Conservation (phyloP, 2,329 filamentous ascomycete species). For the Botryotinia calthae region DNA sequence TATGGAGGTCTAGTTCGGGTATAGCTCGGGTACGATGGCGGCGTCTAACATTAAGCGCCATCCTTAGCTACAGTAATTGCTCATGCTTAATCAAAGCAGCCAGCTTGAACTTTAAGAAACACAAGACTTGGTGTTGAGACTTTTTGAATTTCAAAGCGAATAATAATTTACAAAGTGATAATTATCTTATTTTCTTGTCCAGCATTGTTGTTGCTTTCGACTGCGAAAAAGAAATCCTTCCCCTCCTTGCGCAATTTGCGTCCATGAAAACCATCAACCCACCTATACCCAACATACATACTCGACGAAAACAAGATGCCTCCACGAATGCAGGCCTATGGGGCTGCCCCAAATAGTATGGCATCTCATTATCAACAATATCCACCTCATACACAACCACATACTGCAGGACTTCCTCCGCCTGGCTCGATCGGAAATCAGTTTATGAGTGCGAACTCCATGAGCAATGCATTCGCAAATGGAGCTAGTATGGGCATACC, state of each 20-base stretch:
- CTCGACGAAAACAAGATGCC: conserved; percentile 38
- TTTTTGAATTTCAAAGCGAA: conserved; percentile 7
- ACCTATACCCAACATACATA: conserved; percentile 36
- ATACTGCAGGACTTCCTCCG: conserved; percentile 49
- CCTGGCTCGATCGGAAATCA: conserved; percentile 66
- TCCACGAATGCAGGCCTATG: conserved; percentile 40
- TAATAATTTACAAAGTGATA: conserved; percentile 6
- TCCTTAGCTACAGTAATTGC: neutral
- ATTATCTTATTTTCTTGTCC: conserved; percentile 6
- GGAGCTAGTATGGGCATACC: conserved; percentile 54
- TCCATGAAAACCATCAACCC: conserved; percentile 38
- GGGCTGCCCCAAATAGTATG: conserved; percentile 37
- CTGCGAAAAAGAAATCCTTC: neutral
- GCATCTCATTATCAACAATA: conserved; percentile 46
- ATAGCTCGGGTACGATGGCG: neutral
- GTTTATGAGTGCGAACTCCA: conserved; percentile 44
- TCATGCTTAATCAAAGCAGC: conserved; percentile 10
- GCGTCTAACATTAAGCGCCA: conserved; percentile 17
- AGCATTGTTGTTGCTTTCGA: neutral
- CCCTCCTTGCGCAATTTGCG: conserved; percentile 30
- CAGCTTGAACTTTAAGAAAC: conserved; percentile 15
- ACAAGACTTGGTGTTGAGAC: conserved; percentile 10
- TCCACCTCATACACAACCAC: conserved; percentile 46
- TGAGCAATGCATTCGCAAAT: conserved; percentile 43
- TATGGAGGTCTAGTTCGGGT: conserved; percentile 2